Evolutionary conservation across 1,284 basidiomycete genomes (phyloP).

Genomic region (Boletus mariae): DNA sequence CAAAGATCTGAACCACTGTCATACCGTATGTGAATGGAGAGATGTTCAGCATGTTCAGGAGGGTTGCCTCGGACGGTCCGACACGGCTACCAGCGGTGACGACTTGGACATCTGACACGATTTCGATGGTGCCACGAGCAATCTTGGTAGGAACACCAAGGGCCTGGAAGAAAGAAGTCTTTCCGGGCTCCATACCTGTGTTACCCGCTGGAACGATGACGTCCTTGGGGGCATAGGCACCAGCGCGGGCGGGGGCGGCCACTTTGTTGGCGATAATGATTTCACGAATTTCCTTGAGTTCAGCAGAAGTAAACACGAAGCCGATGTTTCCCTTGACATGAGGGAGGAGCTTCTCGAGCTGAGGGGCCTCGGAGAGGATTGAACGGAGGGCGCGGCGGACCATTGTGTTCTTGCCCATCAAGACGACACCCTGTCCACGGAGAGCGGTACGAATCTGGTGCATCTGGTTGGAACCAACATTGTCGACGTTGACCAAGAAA

Average conservation of each 20-base stretch:
- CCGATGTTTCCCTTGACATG: slow-evolving; percentile 97
- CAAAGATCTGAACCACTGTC: slow-evolving; percentile 92
- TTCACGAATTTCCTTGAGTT: slow-evolving; percentile 94
- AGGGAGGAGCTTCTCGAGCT: slow-evolving; percentile 95
- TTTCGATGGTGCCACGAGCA: slow-evolving; percentile 99
- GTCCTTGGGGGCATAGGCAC: slow-evolving; percentile 91
- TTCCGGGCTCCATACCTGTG: slow-evolving; percentile 99
- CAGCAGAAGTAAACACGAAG: slow-evolving; percentile 94
- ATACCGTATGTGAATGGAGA: slow-evolving; percentile 99
- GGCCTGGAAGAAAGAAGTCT: slow-evolving; percentile 99
- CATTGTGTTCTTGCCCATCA: slow-evolving; percentile 99
- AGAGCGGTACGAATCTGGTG: slow-evolving; percentile 97
- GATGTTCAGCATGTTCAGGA: slow-evolving; percentile 99
- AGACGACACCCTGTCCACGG: slow-evolving; percentile 92
- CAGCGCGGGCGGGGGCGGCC: slow-evolving; percentile 96
- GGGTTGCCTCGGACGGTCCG: slow-evolving; percentile 94
- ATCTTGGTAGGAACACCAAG: slow-evolving; percentile 99
- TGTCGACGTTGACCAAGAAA: slow-evolving; percentile 99
- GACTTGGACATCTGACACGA: slow-evolving; percentile 96
- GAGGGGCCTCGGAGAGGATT: slow-evolving; percentile 86
- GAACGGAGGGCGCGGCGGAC: slow-evolving; percentile 95
- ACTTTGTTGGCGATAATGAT: slow-evolving; percentile 96
- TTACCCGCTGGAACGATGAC: slow-evolving; percentile 93
- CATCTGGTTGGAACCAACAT: slow-evolving; percentile 99
- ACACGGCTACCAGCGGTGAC: slow-evolving; percentile 90